Conservation (phyloP, 208 protist species). For the Tritrichomonas musculus region DNA sequence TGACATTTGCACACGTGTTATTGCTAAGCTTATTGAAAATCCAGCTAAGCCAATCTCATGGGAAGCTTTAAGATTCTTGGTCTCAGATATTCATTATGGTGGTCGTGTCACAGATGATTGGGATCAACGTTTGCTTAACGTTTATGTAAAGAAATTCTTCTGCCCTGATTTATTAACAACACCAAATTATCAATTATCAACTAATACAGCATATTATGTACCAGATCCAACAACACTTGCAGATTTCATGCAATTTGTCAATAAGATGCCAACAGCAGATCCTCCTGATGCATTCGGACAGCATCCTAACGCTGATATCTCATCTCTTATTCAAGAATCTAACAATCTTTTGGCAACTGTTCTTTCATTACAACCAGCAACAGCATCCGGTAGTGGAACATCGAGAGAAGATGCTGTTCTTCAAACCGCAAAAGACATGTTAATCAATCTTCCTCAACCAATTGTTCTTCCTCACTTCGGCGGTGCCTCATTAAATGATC, state of each 20-base stretch:
- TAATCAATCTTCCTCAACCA: slow-evolving; percentile 46
- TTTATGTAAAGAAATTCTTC: slow-evolving; percentile 90
- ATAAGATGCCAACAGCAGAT: slow-evolving; percentile 76
- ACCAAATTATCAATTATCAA: not conserved
- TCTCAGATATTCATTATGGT: slow-evolving; percentile 92
- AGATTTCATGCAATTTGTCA: slow-evolving; percentile 80
- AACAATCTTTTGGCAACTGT: slow-evolving; percentile 77
- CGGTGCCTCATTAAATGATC: slow-evolving; percentile 69
- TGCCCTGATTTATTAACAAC: slow-evolving; percentile 41
- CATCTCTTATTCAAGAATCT: slow-evolving; percentile 81
- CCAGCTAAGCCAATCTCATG: slow-evolving; percentile 72
- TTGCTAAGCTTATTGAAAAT: slow-evolving; percentile 53
- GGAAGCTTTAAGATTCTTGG: slow-evolving; percentile 89
- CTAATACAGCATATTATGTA: slow-evolving; percentile 34
- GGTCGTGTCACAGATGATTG: slow-evolving; percentile 93
- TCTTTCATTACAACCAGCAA: slow-evolving; percentile 72
- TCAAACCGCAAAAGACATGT: slow-evolving; percentile 47
- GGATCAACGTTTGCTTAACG: slow-evolving; percentile 85
- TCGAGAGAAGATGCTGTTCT: slow-evolving; percentile 44
- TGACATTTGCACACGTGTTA: slow-evolving; percentile 57
- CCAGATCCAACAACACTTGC: slow-evolving; percentile 52
- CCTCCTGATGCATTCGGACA: slow-evolving; percentile 91
- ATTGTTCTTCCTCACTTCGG: slow-evolving; percentile 75
- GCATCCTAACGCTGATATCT: slow-evolving; percentile 92
- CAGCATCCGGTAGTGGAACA: slow-evolving; percentile 40